Conservation (phyloP, 2,329 filamentous ascomycete genomes). For the Hypoxylon sp. region DNA sequence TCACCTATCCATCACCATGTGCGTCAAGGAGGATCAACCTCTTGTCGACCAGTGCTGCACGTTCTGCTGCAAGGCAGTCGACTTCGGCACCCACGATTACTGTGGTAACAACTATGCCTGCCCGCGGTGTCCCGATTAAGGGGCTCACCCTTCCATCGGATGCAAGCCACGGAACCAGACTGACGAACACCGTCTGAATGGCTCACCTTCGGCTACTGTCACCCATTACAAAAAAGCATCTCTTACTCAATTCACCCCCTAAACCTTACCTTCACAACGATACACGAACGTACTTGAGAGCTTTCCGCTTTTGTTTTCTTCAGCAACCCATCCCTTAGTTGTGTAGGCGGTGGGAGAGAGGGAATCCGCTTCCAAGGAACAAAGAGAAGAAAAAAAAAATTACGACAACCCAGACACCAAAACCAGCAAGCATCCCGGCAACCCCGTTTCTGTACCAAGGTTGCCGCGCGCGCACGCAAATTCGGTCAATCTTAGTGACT, state of each 20-base stretch:
- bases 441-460: background rate
- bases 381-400: slow-evolving; percentile 10
- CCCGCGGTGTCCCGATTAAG: slow-evolving; percentile 60
- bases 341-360: slow-evolving; percentile 9
- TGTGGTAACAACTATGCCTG: slow-evolving; percentile 62
- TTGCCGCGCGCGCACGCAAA: slow-evolving; percentile 3
- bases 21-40: slow-evolving; percentile 60
- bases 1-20: slow-evolving; percentile 56
- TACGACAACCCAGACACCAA: slow-evolving; percentile 1
- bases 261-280: slow-evolving; percentile 7
- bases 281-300: slow-evolving; percentile 6
- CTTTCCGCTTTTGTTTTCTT: slow-evolving; percentile 8
- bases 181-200: slow-evolving; percentile 48
- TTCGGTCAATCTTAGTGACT: slow-evolving; percentile 3
- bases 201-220: slow-evolving; percentile 42
- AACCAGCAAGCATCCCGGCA: slow-evolving; percentile 4
- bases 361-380: slow-evolving; percentile 10
- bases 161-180: slow-evolving; percentile 44
- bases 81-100: slow-evolving; percentile 67
- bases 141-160: slow-evolving; percentile 48
- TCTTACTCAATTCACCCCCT: slow-evolving; percentile 1
- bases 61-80: slow-evolving; percentile 66
- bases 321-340: slow-evolving; percentile 8
- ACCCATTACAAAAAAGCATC: slow-evolving; percentile 10
- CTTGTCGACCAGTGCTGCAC: slow-evolving; percentile 67